Conservation (phyloP, 305 asterid genomes). For the Fraxinus xanthoxyloides region DNA sequence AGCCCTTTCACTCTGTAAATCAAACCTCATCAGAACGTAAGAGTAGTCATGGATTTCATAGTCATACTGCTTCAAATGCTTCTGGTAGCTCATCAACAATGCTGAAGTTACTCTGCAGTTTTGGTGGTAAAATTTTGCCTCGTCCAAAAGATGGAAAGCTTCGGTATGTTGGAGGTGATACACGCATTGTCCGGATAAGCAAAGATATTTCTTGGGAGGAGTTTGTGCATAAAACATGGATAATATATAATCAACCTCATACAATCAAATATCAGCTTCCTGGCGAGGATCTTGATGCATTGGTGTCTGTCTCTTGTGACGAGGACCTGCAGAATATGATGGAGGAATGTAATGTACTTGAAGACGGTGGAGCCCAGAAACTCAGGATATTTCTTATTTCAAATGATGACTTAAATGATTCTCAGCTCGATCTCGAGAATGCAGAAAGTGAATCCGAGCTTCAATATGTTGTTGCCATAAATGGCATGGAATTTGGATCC, state of each 20-base stretch:
- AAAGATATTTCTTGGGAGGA: slow-evolving; percentile 72
- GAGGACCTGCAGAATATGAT: slow-evolving; percentile 89
- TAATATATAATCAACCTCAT: slow-evolving; percentile 50
- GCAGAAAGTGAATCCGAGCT: slow-evolving; percentile 65
- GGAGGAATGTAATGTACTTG: slow-evolving; percentile 68
- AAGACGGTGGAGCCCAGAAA: slow-evolving; percentile 65
- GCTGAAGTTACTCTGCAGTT: slow-evolving; percentile 81
- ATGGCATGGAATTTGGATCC: slow-evolving; percentile 74
- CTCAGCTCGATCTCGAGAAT: slow-evolving; percentile 57
- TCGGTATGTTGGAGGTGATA: slow-evolving; percentile 91
- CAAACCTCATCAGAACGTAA: slow-evolving; percentile 42
- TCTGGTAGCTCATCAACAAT: slow-evolving; percentile 43
- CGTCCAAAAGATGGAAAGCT: slow-evolving; percentile 94
- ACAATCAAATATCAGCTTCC: slow-evolving; percentile 88
- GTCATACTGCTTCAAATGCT: slow-evolving; percentile 44
- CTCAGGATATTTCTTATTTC: slow-evolving; percentile 77
- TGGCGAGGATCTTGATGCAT: slow-evolving; percentile 93
- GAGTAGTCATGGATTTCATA: slow-evolving; percentile 33
- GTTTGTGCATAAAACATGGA: slow-evolving; percentile 57
- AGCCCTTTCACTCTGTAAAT: slow-evolving; percentile 38
- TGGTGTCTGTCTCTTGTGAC: slow-evolving; percentile 82
- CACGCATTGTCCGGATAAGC: slow-evolving; percentile 67
- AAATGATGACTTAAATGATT: slow-evolving; percentile 58
- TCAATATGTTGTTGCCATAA: slow-evolving; percentile 76
- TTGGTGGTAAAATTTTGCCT: slow-evolving; percentile 80